phyloP scores from a whole-genome alignment of 176 grass and related monocot genomes.

The Echinochloa phyllopogon region DNA sequence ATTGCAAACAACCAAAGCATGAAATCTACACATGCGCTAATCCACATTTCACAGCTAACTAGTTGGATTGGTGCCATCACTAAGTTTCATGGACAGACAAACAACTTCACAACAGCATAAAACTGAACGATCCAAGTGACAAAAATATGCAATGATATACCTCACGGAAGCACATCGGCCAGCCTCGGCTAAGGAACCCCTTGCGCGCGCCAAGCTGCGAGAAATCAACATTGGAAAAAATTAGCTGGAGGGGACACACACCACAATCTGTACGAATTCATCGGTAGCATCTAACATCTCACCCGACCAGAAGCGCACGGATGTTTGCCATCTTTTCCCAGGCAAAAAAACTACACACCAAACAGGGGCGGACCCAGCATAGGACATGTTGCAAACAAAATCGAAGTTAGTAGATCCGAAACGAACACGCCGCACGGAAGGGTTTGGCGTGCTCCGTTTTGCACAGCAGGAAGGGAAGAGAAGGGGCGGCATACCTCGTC shows the following conservation, averaged over 20 bases:
- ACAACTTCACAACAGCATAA: background rate
- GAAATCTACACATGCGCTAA: background rate
- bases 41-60: constrained; percentile 14
- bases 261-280: background rate
- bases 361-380: no score
- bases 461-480: no score
- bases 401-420: no score
- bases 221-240: constrained; percentile 7
- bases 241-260: background rate
- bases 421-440: no score
- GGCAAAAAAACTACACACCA: background rate
- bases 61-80: background rate
- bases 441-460: no score
- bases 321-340: constrained; percentile 48
- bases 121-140: background rate
- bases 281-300: background rate
- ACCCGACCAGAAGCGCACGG: constrained; percentile 51
- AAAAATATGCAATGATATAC: constrained; percentile 27
- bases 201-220: constrained; percentile 48
- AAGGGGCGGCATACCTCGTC: no score
- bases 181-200: constrained; percentile 37
- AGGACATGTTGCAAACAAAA: no score
- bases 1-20: constrained; percentile 4
- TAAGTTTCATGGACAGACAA: background rate
- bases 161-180: constrained; percentile 36